These are phyloP conservation scores for thale cress (Arabidopsis thaliana) DNA, from an alignment of 345 rosid genomes.

Conservation along the genomic window TAIR10.1 NC_003071.7:18332001-18332500, in stretches of 20 bases:
- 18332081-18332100: constrained; percentile 73
- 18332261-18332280: neutral
- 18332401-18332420: constrained; percentile 48
- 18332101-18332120: constrained; percentile 87
- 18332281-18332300: neutral
- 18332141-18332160: constrained; percentile 62
- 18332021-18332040: neutral
- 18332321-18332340: neutral
- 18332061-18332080: constrained; percentile 59
- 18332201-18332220: constrained; percentile 69
- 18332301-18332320: neutral
- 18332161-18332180: constrained; percentile 68
- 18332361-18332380: constrained; percentile 56
- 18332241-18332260: neutral
- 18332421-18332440: constrained; percentile 68
- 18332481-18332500: constrained; percentile 69
- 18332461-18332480: constrained; percentile 86
- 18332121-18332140: constrained; percentile 74
- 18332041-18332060: constrained; percentile 61
- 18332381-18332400: constrained; percentile 27
- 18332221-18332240: constrained; percentile 77
- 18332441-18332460: constrained; percentile 77
- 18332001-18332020: neutral
- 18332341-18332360: neutral
- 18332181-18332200: constrained; percentile 81